These are phyloP conservation scores for Sporisorium sorghi DNA, from an alignment of 1,284 basidiomycete genomes.

Conservation along the genomic window DNA sequence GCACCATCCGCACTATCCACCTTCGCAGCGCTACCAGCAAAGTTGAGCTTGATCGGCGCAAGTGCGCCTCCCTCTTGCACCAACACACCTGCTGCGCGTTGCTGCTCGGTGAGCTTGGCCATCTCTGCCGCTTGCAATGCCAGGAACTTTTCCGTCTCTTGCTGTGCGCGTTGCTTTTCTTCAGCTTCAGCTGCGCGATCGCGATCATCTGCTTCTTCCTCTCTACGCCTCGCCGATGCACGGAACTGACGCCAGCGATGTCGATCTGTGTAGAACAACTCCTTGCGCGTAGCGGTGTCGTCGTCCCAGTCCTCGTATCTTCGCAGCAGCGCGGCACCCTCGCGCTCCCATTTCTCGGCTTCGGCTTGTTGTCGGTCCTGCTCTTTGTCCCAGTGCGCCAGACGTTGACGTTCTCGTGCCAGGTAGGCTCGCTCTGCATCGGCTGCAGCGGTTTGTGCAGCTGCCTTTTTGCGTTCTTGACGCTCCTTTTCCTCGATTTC, in stretches of 20 bases:
- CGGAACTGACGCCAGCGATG: slow-evolving; percentile 60
- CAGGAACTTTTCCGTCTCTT: slow-evolving; percentile 62
- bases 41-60: slow-evolving; percentile 62
- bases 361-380: slow-evolving; percentile 33
- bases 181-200: slow-evolving; percentile 44
- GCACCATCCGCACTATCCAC: slow-evolving; percentile 5
- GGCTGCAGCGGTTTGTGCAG: slow-evolving; percentile 45
- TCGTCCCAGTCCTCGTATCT: slow-evolving; percentile 49
- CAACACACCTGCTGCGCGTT: slow-evolving; percentile 59
- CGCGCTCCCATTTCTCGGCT: slow-evolving; percentile 33
- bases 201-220: slow-evolving; percentile 51
- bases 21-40: slow-evolving; percentile 16
- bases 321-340: slow-evolving; percentile 20
- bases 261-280: slow-evolving; percentile 58
- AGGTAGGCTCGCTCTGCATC: slow-evolving; percentile 49
- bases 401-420: slow-evolving; percentile 45
- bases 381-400: slow-evolving; percentile 60
- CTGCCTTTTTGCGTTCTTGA: slow-evolving; percentile 38
- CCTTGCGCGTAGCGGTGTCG: slow-evolving; percentile 27
- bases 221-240: slow-evolving; percentile 37
- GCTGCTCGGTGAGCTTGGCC: slow-evolving; percentile 55
- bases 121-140: slow-evolving; percentile 63
- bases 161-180: slow-evolving; percentile 43
- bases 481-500: slow-evolving; percentile 41
- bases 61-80: slow-evolving; percentile 45